Evolutionary conservation across 2,329 filamentous ascomycete genomes (phyloP).

Genomic region (Nemania abortiva): DNA sequence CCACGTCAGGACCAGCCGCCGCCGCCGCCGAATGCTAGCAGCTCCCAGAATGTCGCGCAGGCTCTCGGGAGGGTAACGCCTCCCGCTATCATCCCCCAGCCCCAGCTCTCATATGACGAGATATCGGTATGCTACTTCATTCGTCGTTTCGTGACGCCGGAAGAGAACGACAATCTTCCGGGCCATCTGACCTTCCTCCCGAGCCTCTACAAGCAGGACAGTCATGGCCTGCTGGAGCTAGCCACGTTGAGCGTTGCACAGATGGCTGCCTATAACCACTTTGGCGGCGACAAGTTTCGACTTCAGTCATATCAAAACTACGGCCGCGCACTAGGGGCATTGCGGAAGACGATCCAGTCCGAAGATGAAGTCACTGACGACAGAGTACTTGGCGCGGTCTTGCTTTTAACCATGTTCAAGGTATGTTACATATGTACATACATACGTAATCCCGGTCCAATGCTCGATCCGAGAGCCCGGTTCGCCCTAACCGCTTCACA

Average conservation of each 20-base stretch:
- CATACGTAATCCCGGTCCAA: slow-evolving; percentile 8
- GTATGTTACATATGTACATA: too few species aligned
- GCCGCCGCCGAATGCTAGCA: slow-evolving; percentile 12
- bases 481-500: slow-evolving; percentile 27
- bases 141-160: slow-evolving; percentile 36
- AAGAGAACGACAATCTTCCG: slow-evolving; percentile 34
- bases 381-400: slow-evolving; percentile 34
- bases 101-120: slow-evolving; percentile 32
- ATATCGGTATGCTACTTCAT: slow-evolving; percentile 39
- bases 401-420: slow-evolving; percentile 40
- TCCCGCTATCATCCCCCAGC: slow-evolving; percentile 24
- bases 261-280: slow-evolving; percentile 40
- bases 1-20: slow-evolving; percentile 13
- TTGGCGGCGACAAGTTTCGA: slow-evolving; percentile 34
- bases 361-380: slow-evolving; percentile 36
- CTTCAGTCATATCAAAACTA: slow-evolving; percentile 39
- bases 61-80: not conserved
- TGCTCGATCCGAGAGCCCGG: not conserved
- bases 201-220: slow-evolving; percentile 31
- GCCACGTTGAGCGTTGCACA: slow-evolving; percentile 39
- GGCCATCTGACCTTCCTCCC: slow-evolving; percentile 39
- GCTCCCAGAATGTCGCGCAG: not conserved
- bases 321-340: slow-evolving; percentile 29
- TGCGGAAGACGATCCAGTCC: slow-evolving; percentile 30
- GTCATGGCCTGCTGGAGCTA: slow-evolving; percentile 33